phyloP scores from a whole-genome alignment of 164 flowering plant genomes.

The Magnolia sinica region DNA sequence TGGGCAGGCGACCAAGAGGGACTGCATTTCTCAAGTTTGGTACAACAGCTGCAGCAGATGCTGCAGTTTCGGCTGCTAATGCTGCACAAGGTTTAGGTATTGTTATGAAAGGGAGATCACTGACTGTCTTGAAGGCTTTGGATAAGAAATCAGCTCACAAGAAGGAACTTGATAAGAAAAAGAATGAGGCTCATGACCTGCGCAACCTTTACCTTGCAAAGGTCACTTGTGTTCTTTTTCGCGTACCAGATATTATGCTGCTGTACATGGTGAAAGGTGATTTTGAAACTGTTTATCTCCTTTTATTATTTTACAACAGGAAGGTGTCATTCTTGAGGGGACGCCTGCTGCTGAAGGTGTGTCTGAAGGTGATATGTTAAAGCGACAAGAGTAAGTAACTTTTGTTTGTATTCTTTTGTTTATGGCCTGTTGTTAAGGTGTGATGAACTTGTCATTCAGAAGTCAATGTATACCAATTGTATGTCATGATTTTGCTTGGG shows the following conservation, averaged over 20 bases:
- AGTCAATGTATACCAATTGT: neutral
- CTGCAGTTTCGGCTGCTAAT: slow-evolving; percentile 69
- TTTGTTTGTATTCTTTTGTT: neutral
- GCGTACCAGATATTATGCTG: neutral
- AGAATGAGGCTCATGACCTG: slow-evolving; percentile 54
- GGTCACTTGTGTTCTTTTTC: slow-evolving; percentile 28
- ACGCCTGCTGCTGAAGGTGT: slow-evolving; percentile 95
- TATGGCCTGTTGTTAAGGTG: neutral
- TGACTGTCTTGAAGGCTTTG: slow-evolving; percentile 78
- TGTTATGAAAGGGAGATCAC: slow-evolving; percentile 66
- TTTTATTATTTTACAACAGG: slow-evolving; percentile 40
- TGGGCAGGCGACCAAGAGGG: slow-evolving; percentile 81
- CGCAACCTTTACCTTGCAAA: slow-evolving; percentile 89
- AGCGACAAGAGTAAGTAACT: slow-evolving; percentile 68
- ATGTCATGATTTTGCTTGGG: neutral
- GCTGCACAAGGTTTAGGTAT: slow-evolving; percentile 60
- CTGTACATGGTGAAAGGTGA: neutral
- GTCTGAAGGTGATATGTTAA: slow-evolving; percentile 76
- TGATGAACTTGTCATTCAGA: neutral
- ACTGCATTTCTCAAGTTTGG: slow-evolving; percentile 89
- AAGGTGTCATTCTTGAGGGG: slow-evolving; percentile 85
- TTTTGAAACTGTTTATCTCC: neutral
- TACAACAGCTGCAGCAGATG: slow-evolving; percentile 53
- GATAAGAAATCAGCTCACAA: slow-evolving; percentile 79
- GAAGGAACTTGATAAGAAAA: slow-evolving; percentile 59